These are phyloP conservation scores for Synchytrium microbalum DNA, from an alignment of 371 early-diverging fungal genomes.

Conservation along the genomic window DNA sequence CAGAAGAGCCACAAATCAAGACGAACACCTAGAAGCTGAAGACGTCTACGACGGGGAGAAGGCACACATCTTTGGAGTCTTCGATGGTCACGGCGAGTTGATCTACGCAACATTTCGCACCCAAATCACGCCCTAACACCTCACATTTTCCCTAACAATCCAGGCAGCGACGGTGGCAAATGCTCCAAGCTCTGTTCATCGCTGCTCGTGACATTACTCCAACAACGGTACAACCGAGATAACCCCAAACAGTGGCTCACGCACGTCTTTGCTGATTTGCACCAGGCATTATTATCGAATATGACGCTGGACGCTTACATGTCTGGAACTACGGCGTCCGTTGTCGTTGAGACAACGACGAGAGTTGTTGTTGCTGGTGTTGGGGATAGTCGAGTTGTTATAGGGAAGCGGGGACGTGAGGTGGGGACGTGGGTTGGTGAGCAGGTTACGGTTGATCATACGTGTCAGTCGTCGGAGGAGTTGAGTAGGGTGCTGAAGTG, in stretches of 20 bases:
- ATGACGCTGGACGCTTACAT: conserved; percentile 37
- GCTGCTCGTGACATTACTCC: conserved; percentile 24
- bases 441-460: conserved; percentile 39
- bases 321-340: conserved; percentile 38
- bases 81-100: conserved; percentile 42
- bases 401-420: conserved; percentile 21
- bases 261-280: conserved; percentile 21
- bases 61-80: conserved; percentile 31
- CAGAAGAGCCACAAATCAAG: conserved; percentile 37
- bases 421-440: conserved; percentile 8
- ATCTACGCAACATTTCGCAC: too few species aligned
- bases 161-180: conserved; percentile 37
- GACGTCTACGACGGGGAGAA: conserved; percentile 17
- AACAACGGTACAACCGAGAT: conserved; percentile 15
- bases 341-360: conserved; percentile 15
- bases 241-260: conserved; percentile 24
- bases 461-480: conserved; percentile 27
- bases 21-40: conserved; percentile 27
- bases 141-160: not conserved
- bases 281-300: conserved; percentile 23
- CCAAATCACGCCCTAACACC: not conserved
- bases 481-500: conserved; percentile 24
- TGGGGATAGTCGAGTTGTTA: conserved; percentile 35
- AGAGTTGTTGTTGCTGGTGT: conserved; percentile 30
- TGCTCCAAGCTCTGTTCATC: conserved; percentile 11